Evolutionary conservation across 345 rosid genomes (phyloP), one percentile per base, ranked within the genome.

Genomic region (Bretschneidera sinensis): DNA sequence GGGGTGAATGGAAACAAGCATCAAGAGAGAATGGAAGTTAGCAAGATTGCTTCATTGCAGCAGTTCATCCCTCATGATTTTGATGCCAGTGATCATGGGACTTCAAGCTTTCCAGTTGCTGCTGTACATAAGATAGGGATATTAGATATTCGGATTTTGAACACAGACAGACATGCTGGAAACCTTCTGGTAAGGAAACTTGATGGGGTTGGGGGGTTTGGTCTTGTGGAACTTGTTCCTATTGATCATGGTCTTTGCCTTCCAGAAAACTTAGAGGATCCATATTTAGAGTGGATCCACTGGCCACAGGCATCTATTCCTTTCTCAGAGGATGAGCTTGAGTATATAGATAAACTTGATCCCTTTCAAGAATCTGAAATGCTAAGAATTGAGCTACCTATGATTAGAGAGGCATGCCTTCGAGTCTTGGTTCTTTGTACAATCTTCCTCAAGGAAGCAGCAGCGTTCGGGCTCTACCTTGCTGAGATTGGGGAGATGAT

Each of bases 251-350:
- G 97, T 25, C 87, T 92, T 59, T 83, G 96, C 82, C 76, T 92
- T 62, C 99, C 99, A 0, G 99, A 92, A 76, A 81, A 89, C 34
- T 70, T 92, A 60, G 99, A 92, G 71, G 99, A 92, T 51, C 99
- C 99, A 17, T 92, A 92, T 76, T 87, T 92, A 4, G 99, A 92
- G 82, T 90, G 99, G 99, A 87, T 92, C 72, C 97, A 92, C 68
- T 92, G 99, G 99, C 97, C 99, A 6, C 99, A 92, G 58, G 96
- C 97, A 19, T 92, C 99, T 6, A 85, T 92, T 58, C 99, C 99
- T 17, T 90, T 92, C 67, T 81, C 97, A 8, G 96, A 86, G 22
- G 97, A 84, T 33, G 99, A 92, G 69, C 86, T 92, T 48, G 78
- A 83, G 59, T 86, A 92, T 57, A 90, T 92, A 65, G 65, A 70